Conservation (phyloP, 2,329 filamentous ascomycete genomes). For the Trichophyton mentagrophytes region DNA sequence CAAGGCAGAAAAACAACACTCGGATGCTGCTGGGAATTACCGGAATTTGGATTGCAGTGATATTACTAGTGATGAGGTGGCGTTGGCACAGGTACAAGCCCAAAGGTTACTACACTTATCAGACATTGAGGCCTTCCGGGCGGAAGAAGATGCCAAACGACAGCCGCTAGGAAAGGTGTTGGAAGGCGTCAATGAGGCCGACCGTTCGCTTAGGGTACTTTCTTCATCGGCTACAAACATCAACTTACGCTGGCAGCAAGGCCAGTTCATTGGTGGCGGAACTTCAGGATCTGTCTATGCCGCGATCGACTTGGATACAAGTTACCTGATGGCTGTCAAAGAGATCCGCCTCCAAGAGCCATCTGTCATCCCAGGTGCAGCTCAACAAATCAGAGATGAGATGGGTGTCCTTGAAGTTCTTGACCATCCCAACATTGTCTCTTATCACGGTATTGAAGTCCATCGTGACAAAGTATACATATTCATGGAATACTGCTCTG, state of each 20-base stretch:
- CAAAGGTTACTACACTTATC: conserved; percentile 61
- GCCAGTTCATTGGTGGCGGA: conserved; percentile 92
- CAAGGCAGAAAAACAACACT: conserved; percentile 79
- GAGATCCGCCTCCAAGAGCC: conserved; percentile 96
- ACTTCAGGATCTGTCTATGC: conserved; percentile 97
- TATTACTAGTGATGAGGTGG: conserved; percentile 71
- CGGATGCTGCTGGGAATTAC: conserved; percentile 66
- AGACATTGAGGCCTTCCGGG: conserved; percentile 64
- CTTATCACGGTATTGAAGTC: conserved; percentile 95
- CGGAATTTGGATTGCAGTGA: conserved; percentile 65
- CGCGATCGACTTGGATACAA: conserved; percentile 91
- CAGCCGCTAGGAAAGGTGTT: conserved; percentile 81
- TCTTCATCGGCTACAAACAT: conserved; percentile 92
- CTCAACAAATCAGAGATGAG: conserved; percentile 86
- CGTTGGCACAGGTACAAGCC: conserved; percentile 57
- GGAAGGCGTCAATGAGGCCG: conserved; percentile 89
- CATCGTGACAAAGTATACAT: conserved; percentile 99
- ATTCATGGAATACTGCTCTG: conserved; percentile 98
- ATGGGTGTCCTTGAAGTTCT: conserved; percentile 93
- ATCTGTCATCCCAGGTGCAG: conserved; percentile 86
- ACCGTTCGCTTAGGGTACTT: conserved; percentile 83
- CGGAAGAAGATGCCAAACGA: conserved; percentile 68
- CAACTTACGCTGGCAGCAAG: conserved; percentile 93
- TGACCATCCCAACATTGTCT: conserved; percentile 94
- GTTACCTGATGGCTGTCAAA: conserved; percentile 95